A percentile compares a stretch with the other conserved stretches of the same genome.
phyloP scores from a whole-genome alignment of 768 basidiomycete species.

The Sporobolomyces roseus region DNA sequence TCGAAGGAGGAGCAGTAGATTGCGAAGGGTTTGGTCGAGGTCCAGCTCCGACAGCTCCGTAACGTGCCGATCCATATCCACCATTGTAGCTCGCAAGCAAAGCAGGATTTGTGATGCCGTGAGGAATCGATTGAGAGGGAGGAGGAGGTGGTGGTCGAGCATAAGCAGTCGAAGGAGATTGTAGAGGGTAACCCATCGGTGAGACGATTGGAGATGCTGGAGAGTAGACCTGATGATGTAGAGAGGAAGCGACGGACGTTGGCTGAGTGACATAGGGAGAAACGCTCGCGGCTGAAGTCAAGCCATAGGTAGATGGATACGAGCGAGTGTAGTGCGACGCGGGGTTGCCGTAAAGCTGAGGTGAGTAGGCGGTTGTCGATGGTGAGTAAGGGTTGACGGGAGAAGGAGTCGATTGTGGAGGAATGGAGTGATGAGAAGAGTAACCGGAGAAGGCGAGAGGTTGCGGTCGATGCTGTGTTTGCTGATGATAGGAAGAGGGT shows the following conservation, averaged over 20 bases:
- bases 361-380: conserved; percentile 6
- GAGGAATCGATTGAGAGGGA: neutral
- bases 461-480: neutral
- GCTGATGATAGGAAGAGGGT: neutral
- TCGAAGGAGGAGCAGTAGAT: neutral
- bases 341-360: conserved; percentile 9
- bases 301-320: conserved; percentile 11
- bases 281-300: neutral
- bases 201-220: conserved; percentile 12
- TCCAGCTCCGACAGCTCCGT: conserved; percentile 33
- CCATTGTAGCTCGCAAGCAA: conserved; percentile 34
- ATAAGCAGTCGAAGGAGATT: conserved; percentile 11
- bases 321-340: conserved; percentile 1
- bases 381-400: conserved; percentile 29
- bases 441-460: neutral
- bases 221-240: neutral
- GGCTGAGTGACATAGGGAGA: conserved; percentile 19
- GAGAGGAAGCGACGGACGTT: too few relatives aligned
- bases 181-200: conserved; percentile 8
- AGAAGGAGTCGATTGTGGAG: conserved; percentile 22
- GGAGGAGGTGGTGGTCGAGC: conserved; percentile 6
- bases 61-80: conserved; percentile 11
- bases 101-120: conserved; percentile 38
- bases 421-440: neutral
- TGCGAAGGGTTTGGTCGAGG: conserved; percentile 10